Conservation (phyloP, 2,329 filamentous ascomycete species). For the Aspergillus bombycis region DNA sequence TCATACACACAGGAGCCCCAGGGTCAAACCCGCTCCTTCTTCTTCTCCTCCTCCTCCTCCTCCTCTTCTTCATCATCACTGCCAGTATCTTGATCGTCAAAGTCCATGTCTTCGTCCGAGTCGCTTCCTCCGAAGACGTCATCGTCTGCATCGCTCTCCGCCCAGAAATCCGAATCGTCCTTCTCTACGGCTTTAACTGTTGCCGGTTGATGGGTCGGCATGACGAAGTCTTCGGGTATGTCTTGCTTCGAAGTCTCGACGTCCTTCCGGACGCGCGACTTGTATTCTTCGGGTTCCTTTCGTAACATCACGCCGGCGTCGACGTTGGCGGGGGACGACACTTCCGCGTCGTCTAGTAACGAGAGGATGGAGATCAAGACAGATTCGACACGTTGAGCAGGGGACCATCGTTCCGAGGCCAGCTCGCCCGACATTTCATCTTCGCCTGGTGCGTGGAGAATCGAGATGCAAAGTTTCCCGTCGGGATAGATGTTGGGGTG, state of each 20-base stretch:
- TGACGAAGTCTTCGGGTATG: constrained; percentile 76
- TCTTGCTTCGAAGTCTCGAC: constrained; percentile 76
- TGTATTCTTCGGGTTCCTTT: constrained; percentile 71
- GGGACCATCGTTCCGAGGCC: constrained; percentile 91
- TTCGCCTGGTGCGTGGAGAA: constrained; percentile 88
- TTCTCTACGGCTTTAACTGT: constrained; percentile 60
- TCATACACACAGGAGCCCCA: background rate
- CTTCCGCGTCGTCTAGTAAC: constrained; percentile 90
- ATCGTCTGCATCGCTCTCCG: constrained; percentile 70
- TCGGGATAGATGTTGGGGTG: constrained; percentile 95
- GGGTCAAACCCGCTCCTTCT: background rate
- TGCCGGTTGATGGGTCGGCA: constrained; percentile 73
- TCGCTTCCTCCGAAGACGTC: constrained; percentile 79
- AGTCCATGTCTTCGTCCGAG: constrained; percentile 52
- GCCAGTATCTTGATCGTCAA: constrained; percentile 53
- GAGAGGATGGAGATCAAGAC: constrained; percentile 91
- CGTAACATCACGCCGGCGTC: constrained; percentile 87
- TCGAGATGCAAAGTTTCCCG: constrained; percentile 92
- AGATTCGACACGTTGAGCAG: constrained; percentile 90
- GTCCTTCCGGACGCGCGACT: constrained; percentile 67
- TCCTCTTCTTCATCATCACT: constrained; percentile 60
- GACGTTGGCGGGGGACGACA: constrained; percentile 91
- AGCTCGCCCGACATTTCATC: constrained; percentile 89
- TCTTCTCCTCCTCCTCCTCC: constrained; percentile 12
- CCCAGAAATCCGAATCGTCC: constrained; percentile 79